Base-by-base conservation (phyloP, 1,139 yeast species). In the Suhomyces wounanorum region DNA sequence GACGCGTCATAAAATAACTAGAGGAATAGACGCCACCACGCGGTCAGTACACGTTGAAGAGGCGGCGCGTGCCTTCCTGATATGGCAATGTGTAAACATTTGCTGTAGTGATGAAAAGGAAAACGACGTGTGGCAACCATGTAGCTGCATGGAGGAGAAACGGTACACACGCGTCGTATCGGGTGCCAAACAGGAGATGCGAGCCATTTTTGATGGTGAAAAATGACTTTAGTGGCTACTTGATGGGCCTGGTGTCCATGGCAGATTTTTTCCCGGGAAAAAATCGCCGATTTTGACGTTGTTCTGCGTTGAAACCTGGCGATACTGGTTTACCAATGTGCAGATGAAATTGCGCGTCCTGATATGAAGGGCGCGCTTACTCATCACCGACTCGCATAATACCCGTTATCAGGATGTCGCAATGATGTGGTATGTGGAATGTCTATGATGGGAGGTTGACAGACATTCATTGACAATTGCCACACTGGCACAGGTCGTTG, bases 311-410 rank as follows among this genome's bases (percentile, higher is more conserved):
- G 10, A 10, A 14, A 13, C 9, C 11, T 3, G 18, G 3, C 37
- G 33, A 16, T 17, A 33, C 37, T 7, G 7, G 37, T 33, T 33
- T 33, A 33, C 37, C 5, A 6, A 3, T 8, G 1, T 17, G 9
- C 25, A 18, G 26, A 30, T 40, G 36, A 41, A 30, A 30, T 41
- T 31, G 38, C 44, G 38, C 44, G 44, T 42, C 44, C 44, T 17
- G 38, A 17, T 39, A 16, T 23, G 39, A 23, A 31, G 21, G 38
- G 38, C 11, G 14, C 14, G 49, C 45, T 41, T 37, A 39, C 36
- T 43, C 40, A 45, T 45, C 48, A 26, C 50, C 50, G 50, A 31
- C n/a, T 47, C 50, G 50, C 43, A 43, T 26, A 39, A 30, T 16
- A 14, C 11, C 21, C 17, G 35, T 26, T 26, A 33, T 33, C 37